phyloP scores from a whole-genome alignment of 2,329 filamentous ascomycete genomes.

The Epicoccum sorghinum region DNA sequence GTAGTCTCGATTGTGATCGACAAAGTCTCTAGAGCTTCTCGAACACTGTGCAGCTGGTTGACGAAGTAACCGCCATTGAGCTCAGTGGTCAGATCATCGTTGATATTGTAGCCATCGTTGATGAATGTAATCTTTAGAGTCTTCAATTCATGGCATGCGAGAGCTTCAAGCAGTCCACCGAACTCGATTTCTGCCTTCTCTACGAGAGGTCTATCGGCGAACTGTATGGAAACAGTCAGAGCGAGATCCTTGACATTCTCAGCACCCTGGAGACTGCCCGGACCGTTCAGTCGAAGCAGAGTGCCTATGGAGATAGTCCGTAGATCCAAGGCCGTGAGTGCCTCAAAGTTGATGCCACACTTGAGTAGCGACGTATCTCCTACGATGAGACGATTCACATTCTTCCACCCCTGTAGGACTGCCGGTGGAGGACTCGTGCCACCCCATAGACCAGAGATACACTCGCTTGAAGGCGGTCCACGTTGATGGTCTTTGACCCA shows the following conservation, averaged over 20 bases:
- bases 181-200: constrained; percentile 25
- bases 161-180: constrained; percentile 25
- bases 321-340: constrained; percentile 22
- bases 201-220: constrained; percentile 22
- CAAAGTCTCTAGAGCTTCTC: constrained; percentile 16
- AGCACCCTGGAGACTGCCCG: constrained; percentile 25
- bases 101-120: constrained; percentile 25
- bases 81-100: constrained; percentile 17
- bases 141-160: constrained; percentile 21
- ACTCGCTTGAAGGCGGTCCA: constrained; percentile 24
- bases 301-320: constrained; percentile 24
- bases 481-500: constrained; percentile 27
- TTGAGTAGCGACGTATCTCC: constrained; percentile 25
- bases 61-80: constrained; percentile 23
- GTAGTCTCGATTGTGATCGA: constrained; percentile 21
- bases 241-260: constrained; percentile 20
- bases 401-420: constrained; percentile 12
- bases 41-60: constrained; percentile 19
- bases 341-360: constrained; percentile 20
- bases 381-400: constrained; percentile 19
- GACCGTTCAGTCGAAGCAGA: constrained; percentile 29
- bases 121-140: constrained; percentile 24
- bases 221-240: constrained; percentile 23
- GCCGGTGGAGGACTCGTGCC: constrained; percentile 14
- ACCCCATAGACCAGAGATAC: constrained; percentile 29